phyloP scores from a whole-genome alignment of 2,329 filamentous ascomycete genomes.

The Rutstroemia sp. region DNA sequence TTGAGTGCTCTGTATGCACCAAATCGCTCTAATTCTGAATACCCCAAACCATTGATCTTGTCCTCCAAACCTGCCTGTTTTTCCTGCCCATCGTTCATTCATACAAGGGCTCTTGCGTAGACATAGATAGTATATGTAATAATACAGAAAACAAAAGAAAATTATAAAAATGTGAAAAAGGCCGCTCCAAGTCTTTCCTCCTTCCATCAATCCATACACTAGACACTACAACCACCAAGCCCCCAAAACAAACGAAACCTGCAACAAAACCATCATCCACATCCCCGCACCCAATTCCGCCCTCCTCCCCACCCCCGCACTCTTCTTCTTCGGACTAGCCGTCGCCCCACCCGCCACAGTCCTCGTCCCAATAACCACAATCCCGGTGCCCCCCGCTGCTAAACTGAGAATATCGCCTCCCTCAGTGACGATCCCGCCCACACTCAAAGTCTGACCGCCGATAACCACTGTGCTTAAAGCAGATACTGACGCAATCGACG shows the following conservation, averaged over 20 bases:
- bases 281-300: neutral
- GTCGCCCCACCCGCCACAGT: constrained; percentile 18
- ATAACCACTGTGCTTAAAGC: constrained; percentile 16
- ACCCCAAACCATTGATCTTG: no score
- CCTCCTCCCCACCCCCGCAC: constrained; percentile 10
- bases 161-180: no score
- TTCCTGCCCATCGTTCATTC: no score
- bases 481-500: neutral
- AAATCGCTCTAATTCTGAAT: no score
- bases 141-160: neutral
- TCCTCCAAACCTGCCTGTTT: no score
- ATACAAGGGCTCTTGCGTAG: no score
- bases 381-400: constrained; percentile 16
- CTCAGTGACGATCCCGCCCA: constrained; percentile 22
- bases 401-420: constrained; percentile 24
- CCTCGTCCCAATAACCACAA: constrained; percentile 23
- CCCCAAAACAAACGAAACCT: neutral
- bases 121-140: neutral
- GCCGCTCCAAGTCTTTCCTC: neutral
- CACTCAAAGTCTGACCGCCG: constrained; percentile 23
- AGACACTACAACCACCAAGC: neutral
- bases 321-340: constrained; percentile 18
- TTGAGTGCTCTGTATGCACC: no score
- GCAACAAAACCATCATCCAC: constrained; percentile 3
- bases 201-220: neutral